Conservation (phyloP, 306 rosid species). For the Astragalus membranaceus region DNA sequence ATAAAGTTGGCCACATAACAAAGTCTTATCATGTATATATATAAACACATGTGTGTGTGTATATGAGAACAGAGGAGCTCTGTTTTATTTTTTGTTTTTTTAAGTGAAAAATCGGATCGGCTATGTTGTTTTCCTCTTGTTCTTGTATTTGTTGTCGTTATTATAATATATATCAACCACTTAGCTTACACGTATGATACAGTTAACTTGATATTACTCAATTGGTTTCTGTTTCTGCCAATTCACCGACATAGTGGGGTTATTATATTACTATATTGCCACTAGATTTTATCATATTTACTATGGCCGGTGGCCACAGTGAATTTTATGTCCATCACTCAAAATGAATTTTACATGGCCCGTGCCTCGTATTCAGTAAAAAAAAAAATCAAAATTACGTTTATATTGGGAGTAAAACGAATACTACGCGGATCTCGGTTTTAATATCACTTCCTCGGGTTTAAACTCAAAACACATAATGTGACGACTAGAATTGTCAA, state of each 20-base stretch:
- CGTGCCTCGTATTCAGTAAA: too few species aligned
- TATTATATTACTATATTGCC: too few species aligned
- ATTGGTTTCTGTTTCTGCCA: neutral
- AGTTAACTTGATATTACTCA: neutral
- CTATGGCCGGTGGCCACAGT: too few species aligned
- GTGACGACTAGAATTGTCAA: too few species aligned
- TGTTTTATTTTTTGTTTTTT: slow-evolving; percentile 13
- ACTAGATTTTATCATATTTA: too few species aligned
- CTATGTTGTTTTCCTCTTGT: neutral
- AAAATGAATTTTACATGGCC: too few species aligned
- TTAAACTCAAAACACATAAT: too few species aligned
- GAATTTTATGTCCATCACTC: too few species aligned
- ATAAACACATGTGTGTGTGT: neutral
- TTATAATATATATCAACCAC: slow-evolving; percentile 1
- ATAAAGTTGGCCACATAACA: slow-evolving; percentile 12
- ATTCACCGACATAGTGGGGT: slow-evolving; percentile 9
- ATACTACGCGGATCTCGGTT: too few species aligned
- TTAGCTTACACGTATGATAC: neutral
- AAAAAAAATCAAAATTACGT: too few species aligned
- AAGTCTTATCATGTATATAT: neutral
- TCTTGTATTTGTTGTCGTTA: neutral
- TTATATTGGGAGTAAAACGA: too few species aligned
- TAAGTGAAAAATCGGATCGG: slow-evolving; percentile 6
- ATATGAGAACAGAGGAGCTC: slow-evolving; percentile 6
- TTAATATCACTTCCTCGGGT: too few species aligned